Percentiles rank a stretch among this genome's conserved stretches.
Evolutionary conservation across 169 alveolate species (phyloP).

Genomic region (Cryptosporidium viatorum): DNA sequence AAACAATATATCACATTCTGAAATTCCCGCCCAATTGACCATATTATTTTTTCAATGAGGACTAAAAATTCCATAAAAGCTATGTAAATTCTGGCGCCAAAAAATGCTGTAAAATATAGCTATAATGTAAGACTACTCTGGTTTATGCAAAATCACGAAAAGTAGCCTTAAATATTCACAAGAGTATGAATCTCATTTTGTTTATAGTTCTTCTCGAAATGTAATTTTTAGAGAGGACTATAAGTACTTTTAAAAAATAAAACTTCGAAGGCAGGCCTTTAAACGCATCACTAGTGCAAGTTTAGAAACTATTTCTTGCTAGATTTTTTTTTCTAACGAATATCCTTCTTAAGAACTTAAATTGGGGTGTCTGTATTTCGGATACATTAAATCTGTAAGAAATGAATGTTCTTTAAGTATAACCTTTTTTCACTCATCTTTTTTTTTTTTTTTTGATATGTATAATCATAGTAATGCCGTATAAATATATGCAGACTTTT

Average conservation of each 20-base stretch:
- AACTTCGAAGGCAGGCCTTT: no score
- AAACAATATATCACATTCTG: not conserved
- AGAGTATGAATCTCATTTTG: not conserved
- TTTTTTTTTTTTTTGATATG: no score
- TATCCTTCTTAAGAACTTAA: no score
- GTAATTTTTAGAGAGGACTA: no score
- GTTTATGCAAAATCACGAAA: no score
- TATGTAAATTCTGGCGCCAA: not conserved
- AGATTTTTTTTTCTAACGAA: no score
- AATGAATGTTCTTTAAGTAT: not conserved
- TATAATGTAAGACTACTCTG: not conserved
- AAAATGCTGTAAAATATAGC: not conserved
- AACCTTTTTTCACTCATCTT: no score
- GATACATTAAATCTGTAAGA: not conserved
- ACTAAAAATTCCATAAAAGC: not conserved
- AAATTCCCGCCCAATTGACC: not conserved
- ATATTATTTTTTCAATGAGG: conserved; percentile 15
- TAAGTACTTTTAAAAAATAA: no score
- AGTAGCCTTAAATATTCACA: not conserved
- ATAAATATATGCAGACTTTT: not conserved
- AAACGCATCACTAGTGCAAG: no score
- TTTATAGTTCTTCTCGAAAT: no score
- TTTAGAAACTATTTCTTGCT: no score
- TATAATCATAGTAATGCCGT: not conserved
- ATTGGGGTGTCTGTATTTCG: no score